Evolutionary conservation across 2,329 filamentous ascomycete species (phyloP).

Genomic region (Phialemonium atrogriseum): DNA sequence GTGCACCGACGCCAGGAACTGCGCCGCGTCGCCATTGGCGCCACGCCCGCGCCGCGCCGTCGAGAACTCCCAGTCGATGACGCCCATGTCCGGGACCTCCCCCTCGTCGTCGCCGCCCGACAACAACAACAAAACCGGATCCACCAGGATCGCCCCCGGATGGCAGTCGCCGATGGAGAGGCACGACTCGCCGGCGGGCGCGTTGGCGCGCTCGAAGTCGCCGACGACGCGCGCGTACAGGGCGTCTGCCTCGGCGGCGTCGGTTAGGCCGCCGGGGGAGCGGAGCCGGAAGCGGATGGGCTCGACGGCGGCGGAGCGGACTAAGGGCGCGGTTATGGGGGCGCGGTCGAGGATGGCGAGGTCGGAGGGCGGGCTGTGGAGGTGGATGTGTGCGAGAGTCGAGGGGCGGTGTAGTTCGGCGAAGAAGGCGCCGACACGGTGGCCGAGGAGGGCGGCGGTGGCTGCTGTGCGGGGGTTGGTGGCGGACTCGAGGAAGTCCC

Average conservation of each 20-base stretch:
- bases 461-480: neutral
- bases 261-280: too few relatives aligned
- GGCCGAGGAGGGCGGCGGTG: neutral
- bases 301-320: too few relatives aligned
- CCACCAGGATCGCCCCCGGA: neutral
- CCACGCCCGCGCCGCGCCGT: conserved; percentile 2
- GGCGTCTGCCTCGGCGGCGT: too few relatives aligned
- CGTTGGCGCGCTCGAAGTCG: neutral
- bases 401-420: neutral
- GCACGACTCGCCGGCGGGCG: neutral
- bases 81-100: neutral
- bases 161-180: neutral
- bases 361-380: too few relatives aligned
- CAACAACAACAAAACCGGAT: too few relatives aligned
- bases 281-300: too few relatives aligned
- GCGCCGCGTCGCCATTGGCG: conserved; percentile 5
- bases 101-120: too few relatives aligned
- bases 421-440: neutral
- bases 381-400: too few relatives aligned
- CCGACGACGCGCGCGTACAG: neutral
- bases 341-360: too few relatives aligned
- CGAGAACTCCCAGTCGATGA: conserved; percentile 2
- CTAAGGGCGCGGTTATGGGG: too few relatives aligned
- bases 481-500: conserved; percentile 1
- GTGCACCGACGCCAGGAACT: conserved; percentile 5